Conservation (phyloP, 208 protist genomes). For the Acanthamoeba quina region DNA sequence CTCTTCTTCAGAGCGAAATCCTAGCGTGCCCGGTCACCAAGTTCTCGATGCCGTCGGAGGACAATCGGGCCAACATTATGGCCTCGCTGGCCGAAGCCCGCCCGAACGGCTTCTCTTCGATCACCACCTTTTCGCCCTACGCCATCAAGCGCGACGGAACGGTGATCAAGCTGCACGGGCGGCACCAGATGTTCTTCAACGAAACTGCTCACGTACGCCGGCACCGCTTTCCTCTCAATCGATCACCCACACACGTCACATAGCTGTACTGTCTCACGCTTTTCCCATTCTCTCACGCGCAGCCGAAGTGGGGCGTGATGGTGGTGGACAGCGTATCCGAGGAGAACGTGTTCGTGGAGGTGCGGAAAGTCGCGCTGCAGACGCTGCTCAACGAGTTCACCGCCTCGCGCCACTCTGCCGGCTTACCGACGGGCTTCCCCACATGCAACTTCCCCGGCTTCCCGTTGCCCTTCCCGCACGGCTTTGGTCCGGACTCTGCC, state of each 20-base stretch:
- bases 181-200: conserved; percentile 57
- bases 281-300: background rate
- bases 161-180: background rate
- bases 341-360: conserved; percentile 27
- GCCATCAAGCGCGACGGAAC: conserved; percentile 38
- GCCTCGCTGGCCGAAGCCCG: background rate
- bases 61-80: background rate
- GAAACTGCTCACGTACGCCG: background rate
- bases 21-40: conserved; percentile 31
- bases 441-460: background rate
- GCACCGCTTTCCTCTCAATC: background rate
- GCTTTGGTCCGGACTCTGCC: background rate
- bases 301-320: conserved; percentile 46
- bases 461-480: background rate
- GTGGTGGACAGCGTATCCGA: conserved; percentile 9
- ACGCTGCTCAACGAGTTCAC: background rate
- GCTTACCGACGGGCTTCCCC: background rate
- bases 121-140: background rate
- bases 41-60: conserved; percentile 39
- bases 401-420: background rate
- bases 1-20: background rate
- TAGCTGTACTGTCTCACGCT: background rate
- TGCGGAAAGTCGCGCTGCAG: conserved; percentile 5
- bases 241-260: background rate
- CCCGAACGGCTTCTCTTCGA: background rate